Evolutionary conservation across 2,329 filamentous ascomycete species (phyloP), one percentile per base, ranked within the genome.

Genomic region (Boeremia lycopersici): DNA sequence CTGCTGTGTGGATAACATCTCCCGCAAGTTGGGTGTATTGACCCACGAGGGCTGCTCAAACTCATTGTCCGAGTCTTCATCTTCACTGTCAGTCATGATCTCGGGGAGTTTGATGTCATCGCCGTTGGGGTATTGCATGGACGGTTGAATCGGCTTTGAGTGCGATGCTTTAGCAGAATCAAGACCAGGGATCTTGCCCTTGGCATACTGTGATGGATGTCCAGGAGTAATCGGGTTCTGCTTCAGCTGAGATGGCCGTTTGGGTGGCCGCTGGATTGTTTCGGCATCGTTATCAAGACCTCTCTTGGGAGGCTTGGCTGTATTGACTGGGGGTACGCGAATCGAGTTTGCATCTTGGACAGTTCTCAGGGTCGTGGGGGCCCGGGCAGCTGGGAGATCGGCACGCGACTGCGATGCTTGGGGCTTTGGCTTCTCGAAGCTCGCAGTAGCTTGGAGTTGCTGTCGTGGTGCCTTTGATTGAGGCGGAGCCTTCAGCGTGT

Each of bases 71-170:
- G 83, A 85, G 57, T 93, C 89, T 43, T 93, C 89, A 55, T 96
- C 91, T 67, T 96, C 93, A 28, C 91, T 92, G 71, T 99, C 96
- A 1, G 95, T 98, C 60, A 92, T 87, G 64, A 99, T 98, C 64
- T 99, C 95, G 0, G 95, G 93, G 3, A 99, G 85, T 63, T 95
- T 89, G 67, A 99, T 97, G 46, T 84, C 85, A 55, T 99, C 95
- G 57, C 93, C 91, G 64, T 91, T 93, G 57, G 89, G 89, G 77
- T 96, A 96, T 47, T 90, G 86, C 1, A 89, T 88, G 66, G 89
- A 90, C 1, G 63, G 45, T 15, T 53, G 49, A n/a, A 44, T 47
- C 54, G 80, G 79, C 1, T 62, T 59, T 11, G 86, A 87, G 87
- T 54, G 77, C 76, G 64, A 62, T 44, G 61, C 52, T 30, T 64